Percentiles rank a stretch among this genome's conserved stretches.
These are phyloP conservation scores for Neurospora pannonica DNA, from an alignment of 495 filamentous ascomycete genomes.

Conservation along the genomic window DNA sequence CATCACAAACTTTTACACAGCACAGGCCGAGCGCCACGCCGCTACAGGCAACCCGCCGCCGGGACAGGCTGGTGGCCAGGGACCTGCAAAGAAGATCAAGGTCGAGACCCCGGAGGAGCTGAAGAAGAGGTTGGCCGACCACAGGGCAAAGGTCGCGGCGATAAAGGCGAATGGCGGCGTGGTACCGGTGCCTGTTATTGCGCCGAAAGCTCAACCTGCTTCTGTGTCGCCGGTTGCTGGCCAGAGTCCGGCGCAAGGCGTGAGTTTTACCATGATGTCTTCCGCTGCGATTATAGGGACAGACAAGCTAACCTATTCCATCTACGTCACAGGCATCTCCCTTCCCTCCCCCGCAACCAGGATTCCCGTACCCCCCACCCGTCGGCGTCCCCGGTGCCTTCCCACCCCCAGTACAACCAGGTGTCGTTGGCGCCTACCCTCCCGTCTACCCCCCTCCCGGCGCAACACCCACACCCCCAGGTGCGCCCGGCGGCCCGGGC, in stretches of 20 bases:
- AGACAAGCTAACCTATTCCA: background rate
- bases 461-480: background rate
- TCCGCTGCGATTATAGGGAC: slow-evolving; percentile 28
- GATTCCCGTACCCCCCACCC: slow-evolving; percentile 22
- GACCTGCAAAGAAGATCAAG: slow-evolving; percentile 68
- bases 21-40: slow-evolving; percentile 71
- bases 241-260: slow-evolving; percentile 46
- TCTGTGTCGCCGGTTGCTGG: slow-evolving; percentile 40
- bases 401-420: slow-evolving; percentile 22
- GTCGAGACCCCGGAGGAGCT: slow-evolving; percentile 66
- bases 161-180: slow-evolving; percentile 34
- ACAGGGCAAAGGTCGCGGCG: slow-evolving; percentile 57
- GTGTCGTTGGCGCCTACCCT: slow-evolving; percentile 25
- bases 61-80: slow-evolving; percentile 35
- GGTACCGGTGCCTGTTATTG: background rate
- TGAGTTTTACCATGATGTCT: slow-evolving; percentile 33
- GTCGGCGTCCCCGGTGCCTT: slow-evolving; percentile 8
- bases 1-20: slow-evolving; percentile 69
- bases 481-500: background rate
- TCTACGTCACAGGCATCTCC: slow-evolving; percentile 23
- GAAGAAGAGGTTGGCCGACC: slow-evolving; percentile 73
- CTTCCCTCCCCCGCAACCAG: slow-evolving; percentile 33
- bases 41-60: slow-evolving; percentile 79
- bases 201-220: slow-evolving; percentile 21
- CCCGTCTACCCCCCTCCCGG: slow-evolving; percentile 14